phyloP scores from a whole-genome alignment of 1,284 basidiomycete genomes.

The Lignosus rhinocerotis region DNA sequence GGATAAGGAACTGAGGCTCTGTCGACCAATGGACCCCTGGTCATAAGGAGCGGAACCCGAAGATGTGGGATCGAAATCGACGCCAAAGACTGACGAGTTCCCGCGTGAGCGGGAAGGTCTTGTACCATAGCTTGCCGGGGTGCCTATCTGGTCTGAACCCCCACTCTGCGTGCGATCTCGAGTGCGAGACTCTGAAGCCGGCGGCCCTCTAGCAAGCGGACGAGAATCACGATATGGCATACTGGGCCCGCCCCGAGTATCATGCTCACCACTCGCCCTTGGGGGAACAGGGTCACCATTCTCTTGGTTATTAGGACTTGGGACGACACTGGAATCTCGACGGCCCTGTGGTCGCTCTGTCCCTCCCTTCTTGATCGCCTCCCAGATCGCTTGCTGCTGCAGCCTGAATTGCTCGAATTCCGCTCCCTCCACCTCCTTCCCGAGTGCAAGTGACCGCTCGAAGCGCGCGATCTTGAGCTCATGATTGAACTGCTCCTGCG shows the following conservation, averaged over 20 bases:
- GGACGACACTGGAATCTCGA: constrained; percentile 10
- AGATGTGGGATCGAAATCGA: constrained; percentile 12
- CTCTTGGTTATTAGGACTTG: constrained; percentile 9
- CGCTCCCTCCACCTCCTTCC: constrained; percentile 29
- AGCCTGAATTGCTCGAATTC: constrained; percentile 30
- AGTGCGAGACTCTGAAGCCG: constrained; percentile 11
- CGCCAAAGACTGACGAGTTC: constrained; percentile 22
- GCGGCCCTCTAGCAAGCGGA: constrained; percentile 17
- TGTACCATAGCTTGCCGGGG: constrained; percentile 17
- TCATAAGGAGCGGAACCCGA: constrained; percentile 10
- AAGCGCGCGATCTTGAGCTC: constrained; percentile 27
- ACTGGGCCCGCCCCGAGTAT: constrained; percentile 17
- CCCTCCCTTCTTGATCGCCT: constrained; percentile 29
- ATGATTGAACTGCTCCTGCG: constrained; percentile 31
- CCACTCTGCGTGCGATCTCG: constrained; percentile 23
- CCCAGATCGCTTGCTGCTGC: constrained; percentile 36
- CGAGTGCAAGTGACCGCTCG: constrained; percentile 18
- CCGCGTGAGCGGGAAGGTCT: constrained; percentile 22
- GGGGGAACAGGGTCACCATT: constrained; percentile 11
- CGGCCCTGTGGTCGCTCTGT: constrained; percentile 15
- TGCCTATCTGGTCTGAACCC: constrained; percentile 19
- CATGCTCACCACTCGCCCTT: constrained; percentile 20
- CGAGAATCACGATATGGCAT: constrained; percentile 19
- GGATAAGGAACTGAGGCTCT: constrained; percentile 26
- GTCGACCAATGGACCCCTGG: constrained; percentile 23